Conservation (phyloP, 148 eudicot genomes). For the Persicaria tinctoria region DNA sequence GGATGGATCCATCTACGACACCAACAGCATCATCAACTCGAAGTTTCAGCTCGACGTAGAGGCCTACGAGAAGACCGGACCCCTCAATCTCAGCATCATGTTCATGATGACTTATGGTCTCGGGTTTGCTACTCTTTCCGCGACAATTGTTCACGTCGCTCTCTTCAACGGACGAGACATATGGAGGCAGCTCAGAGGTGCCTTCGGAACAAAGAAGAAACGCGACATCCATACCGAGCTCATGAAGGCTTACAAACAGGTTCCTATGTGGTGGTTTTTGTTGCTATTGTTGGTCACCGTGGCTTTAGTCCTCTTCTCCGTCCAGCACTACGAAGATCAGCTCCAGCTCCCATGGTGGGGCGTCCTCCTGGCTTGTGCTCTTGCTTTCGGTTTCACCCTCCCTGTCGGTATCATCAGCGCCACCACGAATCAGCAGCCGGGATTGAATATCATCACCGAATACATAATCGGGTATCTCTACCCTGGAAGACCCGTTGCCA, state of each 20-base stretch:
- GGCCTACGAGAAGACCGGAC: constrained; percentile 41
- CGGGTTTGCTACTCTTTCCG: constrained; percentile 63
- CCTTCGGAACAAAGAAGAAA: constrained; percentile 32
- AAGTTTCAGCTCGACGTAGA: constrained; percentile 39
- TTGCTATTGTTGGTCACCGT: constrained; percentile 31
- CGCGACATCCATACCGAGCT: constrained; percentile 51
- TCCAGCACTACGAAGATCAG: constrained; percentile 33
- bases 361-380: constrained; percentile 50
- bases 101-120: constrained; percentile 62
- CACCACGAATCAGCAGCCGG: constrained; percentile 84
- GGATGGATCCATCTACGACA: constrained; percentile 53
- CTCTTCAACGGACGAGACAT: constrained; percentile 44
- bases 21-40: constrained; percentile 47
- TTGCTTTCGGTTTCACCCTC: constrained; percentile 58
- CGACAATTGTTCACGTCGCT: constrained; percentile 48
- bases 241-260: constrained; percentile 48
- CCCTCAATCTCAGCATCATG: constrained; percentile 40
- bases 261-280: constrained; percentile 74
- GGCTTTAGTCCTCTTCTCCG: constrained; percentile 41
- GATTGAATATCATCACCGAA: constrained; percentile 73
- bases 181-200: constrained; percentile 33
- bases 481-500: constrained; percentile 74
- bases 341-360: constrained; percentile 92
- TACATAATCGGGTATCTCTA: constrained; percentile 60
- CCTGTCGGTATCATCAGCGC: constrained; percentile 69